A percentile compares a stretch with the other conserved stretches of the same genome.
Conservation (phyloP, 75 land plant species). For the Pinus tabuliformis region DNA sequence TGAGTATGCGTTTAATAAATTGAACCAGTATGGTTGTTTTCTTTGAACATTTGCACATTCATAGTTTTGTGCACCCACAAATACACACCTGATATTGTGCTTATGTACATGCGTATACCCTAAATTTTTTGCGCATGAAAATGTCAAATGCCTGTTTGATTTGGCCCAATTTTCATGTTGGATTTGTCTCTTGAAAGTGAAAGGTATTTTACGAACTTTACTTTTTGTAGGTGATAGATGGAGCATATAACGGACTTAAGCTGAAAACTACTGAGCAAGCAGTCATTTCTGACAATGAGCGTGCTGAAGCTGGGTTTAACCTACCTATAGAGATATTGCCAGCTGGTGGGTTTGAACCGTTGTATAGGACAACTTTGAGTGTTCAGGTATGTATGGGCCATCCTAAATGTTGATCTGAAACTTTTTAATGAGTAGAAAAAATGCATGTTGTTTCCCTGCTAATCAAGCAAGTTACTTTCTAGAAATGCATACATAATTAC, state of each 20-base stretch:
- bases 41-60: neutral
- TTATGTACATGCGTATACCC: neutral
- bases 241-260: conserved; percentile 72
- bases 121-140: neutral
- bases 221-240: conserved; percentile 66
- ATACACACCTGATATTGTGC: neutral
- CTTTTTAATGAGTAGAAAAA: neutral
- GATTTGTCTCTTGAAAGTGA: neutral
- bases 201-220: neutral
- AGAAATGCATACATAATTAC: neutral
- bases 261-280: conserved; percentile 73
- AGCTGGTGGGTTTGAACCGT: conserved; percentile 93
- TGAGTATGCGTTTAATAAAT: neutral
- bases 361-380: conserved; percentile 76
- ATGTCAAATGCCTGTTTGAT: neutral
- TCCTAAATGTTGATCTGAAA: neutral
- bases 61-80: neutral
- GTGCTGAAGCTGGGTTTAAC: conserved; percentile 33
- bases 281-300: conserved; percentile 69
- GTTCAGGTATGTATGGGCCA: conserved; percentile 62
- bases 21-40: neutral
- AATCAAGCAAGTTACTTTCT: conserved; percentile 1
- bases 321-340: conserved; percentile 87
- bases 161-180: neutral
- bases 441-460: neutral